Conservation (phyloP, 2,329 filamentous ascomycete species). For the Ceratocystis harringtonii region DNA sequence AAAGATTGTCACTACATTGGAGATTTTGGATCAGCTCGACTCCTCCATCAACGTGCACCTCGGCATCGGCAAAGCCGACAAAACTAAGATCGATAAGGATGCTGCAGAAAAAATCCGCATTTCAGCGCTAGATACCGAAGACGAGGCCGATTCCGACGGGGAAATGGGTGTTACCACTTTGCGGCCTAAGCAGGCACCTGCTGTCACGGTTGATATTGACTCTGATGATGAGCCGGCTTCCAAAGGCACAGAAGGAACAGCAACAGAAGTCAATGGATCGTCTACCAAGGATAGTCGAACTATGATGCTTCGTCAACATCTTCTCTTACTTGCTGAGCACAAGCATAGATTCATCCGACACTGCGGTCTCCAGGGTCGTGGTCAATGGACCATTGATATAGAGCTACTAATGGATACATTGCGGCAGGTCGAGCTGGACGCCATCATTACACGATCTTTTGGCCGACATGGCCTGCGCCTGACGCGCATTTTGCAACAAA, state of each 20-base stretch:
- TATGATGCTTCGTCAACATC: conserved; percentile 40
- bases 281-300: conserved; percentile 29
- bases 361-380: conserved; percentile 45
- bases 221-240: conserved; percentile 21
- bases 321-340: conserved; percentile 57
- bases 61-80: conserved; percentile 42
- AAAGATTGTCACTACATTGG: conserved; percentile 35
- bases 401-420: conserved; percentile 54
- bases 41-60: conserved; percentile 37
- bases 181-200: conserved; percentile 2
- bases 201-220: conserved; percentile 15
- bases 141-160: conserved; percentile 24
- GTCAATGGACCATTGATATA: conserved; percentile 77
- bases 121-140: conserved; percentile 25
- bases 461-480: conserved; percentile 65
- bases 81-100: conserved; percentile 32
- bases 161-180: not conserved
- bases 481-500: conserved; percentile 68
- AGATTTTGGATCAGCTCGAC: conserved; percentile 41
- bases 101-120: conserved; percentile 33
- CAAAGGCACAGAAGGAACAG: conserved; percentile 33
- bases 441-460: conserved; percentile 62
- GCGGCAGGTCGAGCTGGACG: conserved; percentile 65
- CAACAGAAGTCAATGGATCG: conserved; percentile 23
- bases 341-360: conserved; percentile 53